Evolutionary conservation across 441 rosid species (phyloP).

Genomic region (Sinapis alba): DNA sequence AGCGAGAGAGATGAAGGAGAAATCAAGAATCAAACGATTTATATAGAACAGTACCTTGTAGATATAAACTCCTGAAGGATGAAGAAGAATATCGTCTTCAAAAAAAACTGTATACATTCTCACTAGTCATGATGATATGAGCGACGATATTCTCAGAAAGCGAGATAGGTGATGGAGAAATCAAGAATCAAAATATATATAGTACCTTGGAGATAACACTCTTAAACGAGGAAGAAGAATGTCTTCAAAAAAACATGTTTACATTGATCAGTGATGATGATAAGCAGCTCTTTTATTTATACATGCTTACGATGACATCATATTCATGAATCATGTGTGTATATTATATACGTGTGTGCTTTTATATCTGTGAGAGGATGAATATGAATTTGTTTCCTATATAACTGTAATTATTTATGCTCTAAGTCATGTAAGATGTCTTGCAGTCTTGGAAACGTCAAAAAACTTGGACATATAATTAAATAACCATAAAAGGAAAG

Average conservation of each 20-base stretch:
- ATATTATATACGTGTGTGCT: not conserved
- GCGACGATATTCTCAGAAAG: not conserved
- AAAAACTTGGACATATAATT: constrained; percentile 7
- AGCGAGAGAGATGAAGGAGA: constrained; percentile 5
- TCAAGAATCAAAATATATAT: constrained; percentile 9
- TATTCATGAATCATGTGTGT: constrained; percentile 17
- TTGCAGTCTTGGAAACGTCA: constrained; percentile 26
- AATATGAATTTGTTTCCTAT: constrained; percentile 13
- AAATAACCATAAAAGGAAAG: not conserved
- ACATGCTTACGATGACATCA: constrained; percentile 25
- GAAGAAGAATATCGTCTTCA: constrained; percentile 9
- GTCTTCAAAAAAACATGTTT: constrained; percentile 13
- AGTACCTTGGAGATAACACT: constrained; percentile 30
- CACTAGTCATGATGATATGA: constrained; percentile 18
- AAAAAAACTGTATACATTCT: constrained; percentile 9
- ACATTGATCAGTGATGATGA: constrained; percentile 19
- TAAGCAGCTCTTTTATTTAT: not conserved
- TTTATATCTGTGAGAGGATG: not conserved
- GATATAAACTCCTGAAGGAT: not conserved
- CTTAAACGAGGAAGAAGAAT: constrained; percentile 4
- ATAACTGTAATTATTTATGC: not conserved
- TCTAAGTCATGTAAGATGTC: constrained; percentile 19
- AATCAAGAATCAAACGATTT: constrained; percentile 10
- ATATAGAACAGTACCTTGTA: constrained; percentile 27
- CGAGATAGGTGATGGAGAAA: constrained; percentile 11